Base-by-base conservation (phyloP, 768 basidiomycete species). In the Auriscalpium microsporum region DNA sequence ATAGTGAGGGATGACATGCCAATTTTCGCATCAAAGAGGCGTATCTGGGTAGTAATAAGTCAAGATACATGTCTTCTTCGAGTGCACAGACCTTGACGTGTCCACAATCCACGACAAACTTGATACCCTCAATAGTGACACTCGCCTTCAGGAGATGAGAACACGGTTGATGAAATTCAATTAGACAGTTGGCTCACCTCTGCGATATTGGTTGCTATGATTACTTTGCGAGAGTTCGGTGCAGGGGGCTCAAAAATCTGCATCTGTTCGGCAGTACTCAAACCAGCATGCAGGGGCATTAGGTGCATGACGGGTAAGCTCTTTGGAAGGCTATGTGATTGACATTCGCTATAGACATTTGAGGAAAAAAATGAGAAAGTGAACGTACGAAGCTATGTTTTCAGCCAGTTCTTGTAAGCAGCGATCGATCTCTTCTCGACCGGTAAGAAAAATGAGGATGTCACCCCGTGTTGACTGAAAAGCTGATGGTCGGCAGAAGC, bases 61-160 rank as follows among this genome's bases (percentile, higher is more conserved):
- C 28, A 37, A 55, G 6, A 37, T 13, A 40, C 45, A 11, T 53
- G 23, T 17, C 4, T 37, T 52, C 17, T 21, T 7, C 35, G 14
- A n/a, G 33, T 50, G 34, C 11, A 59, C 72, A 19, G 61, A 91
- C 93, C 81, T 99, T 99, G 59, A 96, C 94, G 64, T 93, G 93
- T 14, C 96, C 96, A 56, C 84, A 85, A 64, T 99, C 96, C 3
- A 98, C 78, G 13, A 99, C 94, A 64, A 85, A 98, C 61, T 87
- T 87, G 58, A 98, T 85, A 3, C 94, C 94, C 44, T 97, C 92
- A 55, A 99, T 97, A 1, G 96, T 99, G 21, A 99, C 88, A 66
- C 90, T 94, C 14, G 96, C 94, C 90, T 91, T 33, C 56, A 34
- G 45, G 38, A 38, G 53, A 46, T 23, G 8, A 9, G 19, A 52